Evolutionary conservation across 2,329 filamentous ascomycete genomes (phyloP).

Genomic region (Botryotinia globosa): DNA sequence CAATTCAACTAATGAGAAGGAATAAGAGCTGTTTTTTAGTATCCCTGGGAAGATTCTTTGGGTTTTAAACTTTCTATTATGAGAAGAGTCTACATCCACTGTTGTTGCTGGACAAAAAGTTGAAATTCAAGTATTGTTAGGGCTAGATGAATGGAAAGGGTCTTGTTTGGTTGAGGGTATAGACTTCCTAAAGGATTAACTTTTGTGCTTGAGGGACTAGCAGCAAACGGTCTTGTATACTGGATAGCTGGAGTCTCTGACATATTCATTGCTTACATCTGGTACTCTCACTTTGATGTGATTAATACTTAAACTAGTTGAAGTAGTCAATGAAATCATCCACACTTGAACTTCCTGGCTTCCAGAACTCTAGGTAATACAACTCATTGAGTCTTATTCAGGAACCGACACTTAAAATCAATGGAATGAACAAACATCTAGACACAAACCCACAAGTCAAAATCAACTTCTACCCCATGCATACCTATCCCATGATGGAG

Average conservation of each 20-base stretch:
- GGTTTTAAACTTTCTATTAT: neutral
- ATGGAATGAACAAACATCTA: neutral
- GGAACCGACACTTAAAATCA: neutral
- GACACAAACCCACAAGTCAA: neutral
- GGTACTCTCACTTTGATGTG: neutral
- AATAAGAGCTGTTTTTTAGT: neutral
- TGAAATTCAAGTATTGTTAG: fast-evolving
- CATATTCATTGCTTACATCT: neutral
- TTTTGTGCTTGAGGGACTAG: neutral
- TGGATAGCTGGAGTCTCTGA: neutral
- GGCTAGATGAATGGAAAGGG: fast-evolving
- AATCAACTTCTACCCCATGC: neutral
- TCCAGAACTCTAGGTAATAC: fast-evolving
- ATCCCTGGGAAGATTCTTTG: neutral
- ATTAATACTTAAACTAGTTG: neutral
- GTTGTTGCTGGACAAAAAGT: neutral
- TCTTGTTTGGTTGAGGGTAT: neutral
- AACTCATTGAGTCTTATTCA: neutral
- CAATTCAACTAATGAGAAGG: neutral
- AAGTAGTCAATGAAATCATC: neutral
- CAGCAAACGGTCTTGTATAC: too few species aligned
- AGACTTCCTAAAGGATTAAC: neutral
- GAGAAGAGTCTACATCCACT: neutral
- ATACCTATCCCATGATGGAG: neutral
- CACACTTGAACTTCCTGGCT: neutral